Evolutionary conservation across 164 flowering plant species (phyloP).

Genomic region (Stephania yunnanensis): DNA sequence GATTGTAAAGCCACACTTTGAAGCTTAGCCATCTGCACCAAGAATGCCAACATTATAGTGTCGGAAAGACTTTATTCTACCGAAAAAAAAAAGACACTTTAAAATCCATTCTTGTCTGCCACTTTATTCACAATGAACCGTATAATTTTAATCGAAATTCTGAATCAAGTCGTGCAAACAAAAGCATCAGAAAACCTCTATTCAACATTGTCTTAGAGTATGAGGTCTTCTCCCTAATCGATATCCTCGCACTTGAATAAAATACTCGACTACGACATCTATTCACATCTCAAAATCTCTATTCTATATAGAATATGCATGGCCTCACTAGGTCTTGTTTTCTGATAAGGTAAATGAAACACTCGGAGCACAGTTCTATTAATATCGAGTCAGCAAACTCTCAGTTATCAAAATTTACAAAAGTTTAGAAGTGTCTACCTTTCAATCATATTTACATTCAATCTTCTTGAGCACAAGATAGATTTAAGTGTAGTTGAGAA

Average conservation of each 20-base stretch:
- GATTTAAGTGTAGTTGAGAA: conserved; percentile 39
- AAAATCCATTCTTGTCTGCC: no score
- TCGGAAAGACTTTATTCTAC: no score
- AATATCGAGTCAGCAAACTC: neutral
- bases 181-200: neutral
- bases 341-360: neutral
- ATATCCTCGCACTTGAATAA: neutral
- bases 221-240: neutral
- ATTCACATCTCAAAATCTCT: neutral
- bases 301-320: neutral
- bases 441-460: conserved; percentile 26
- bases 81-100: no score
- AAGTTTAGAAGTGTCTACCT: conserved; percentile 31
- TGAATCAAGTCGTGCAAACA: neutral
- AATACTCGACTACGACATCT: neutral
- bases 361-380: neutral
- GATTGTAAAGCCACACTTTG: conserved; percentile 36
- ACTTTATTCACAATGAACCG: no score
- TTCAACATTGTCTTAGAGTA: neutral
- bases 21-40: conserved; percentile 45
- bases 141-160: no score
- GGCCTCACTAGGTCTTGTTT: neutral
- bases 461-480: conserved; percentile 28
- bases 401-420: neutral
- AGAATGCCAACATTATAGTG: neutral